Evolutionary conservation across 139 green algal genomes (phyloP), one percentile per base, ranked within the genome.

Genomic region (Eudorina sp.): DNA sequence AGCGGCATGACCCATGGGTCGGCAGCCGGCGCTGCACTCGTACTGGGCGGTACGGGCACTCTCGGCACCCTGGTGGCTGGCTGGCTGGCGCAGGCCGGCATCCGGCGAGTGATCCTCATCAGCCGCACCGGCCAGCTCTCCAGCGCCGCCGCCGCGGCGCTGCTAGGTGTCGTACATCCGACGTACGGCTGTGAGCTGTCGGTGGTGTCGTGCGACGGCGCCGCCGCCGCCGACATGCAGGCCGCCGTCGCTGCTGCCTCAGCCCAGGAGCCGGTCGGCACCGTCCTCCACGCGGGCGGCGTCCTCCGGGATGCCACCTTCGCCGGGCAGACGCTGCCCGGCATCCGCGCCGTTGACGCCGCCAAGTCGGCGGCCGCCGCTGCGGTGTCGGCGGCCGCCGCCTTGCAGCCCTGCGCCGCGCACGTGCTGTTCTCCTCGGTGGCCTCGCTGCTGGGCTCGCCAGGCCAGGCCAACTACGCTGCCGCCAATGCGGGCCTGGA

Each of bases 391-490:
- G 36, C 48, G 13, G 66, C 29, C 4, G 70, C 53, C 0, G 70
- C 11, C 9, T 21, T 84, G 34, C 86, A 86, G 27, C 62, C 76
- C 36, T 45, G 14, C 45, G 58, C 76, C 62, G 40, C 43, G 29
- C 76, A 90, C 76, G 86, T 98, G 38, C 90, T 98, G 21, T 98
- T 98, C 90, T 97, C 94, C 23, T 97, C 94, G 0, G 94, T 98
- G 18, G 95, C 96, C 0, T 88, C 94, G 0, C 91, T 98, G 51
- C 84, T 98, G 66, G 96, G 96, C 40, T 96, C 94, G 0, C 93
- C 96, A 14, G 96, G 96, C 38, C 96, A 98, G 89, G 89, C 92
- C 72, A 97, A 97, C 92, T 98, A 98, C 83, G 87, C 86, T 55
- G 95, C 93, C 21, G 96, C 96, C 25, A 98, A 98, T 64, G 91